Conservation (phyloP, 2,329 filamentous ascomycete genomes). For the Sphaerulina vaccinii region DNA sequence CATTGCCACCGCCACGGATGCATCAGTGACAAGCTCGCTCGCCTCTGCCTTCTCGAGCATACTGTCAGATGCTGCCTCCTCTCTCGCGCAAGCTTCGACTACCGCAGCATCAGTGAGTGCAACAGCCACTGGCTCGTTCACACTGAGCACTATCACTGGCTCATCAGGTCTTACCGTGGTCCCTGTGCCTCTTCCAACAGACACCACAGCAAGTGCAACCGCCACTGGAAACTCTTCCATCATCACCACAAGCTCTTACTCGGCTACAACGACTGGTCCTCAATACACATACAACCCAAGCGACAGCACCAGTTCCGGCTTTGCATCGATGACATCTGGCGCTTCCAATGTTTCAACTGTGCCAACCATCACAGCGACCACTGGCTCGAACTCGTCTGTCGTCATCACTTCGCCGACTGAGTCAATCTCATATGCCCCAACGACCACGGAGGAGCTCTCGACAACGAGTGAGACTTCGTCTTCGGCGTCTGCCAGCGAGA, state of each 20-base stretch:
- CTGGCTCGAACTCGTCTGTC: neutral
- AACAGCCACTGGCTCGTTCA: constrained; percentile 19
- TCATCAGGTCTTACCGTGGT: constrained; percentile 25
- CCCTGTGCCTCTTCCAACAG: constrained; percentile 26
- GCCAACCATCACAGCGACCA: neutral
- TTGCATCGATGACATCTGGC: neutral
- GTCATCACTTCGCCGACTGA: neutral
- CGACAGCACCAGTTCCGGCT: constrained; percentile 9
- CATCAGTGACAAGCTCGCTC: constrained; percentile 29
- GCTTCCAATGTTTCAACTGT: neutral
- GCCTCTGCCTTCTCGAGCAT: constrained; percentile 34
- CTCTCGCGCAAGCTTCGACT: constrained; percentile 18
- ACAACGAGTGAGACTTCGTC: constrained; percentile 13
- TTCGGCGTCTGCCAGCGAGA: constrained; percentile 12
- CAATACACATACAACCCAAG: constrained; percentile 15
- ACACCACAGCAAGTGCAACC: constrained; percentile 21
- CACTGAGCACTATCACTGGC: constrained; percentile 22
- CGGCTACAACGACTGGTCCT: constrained; percentile 21
- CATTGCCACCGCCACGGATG: constrained; percentile 33
- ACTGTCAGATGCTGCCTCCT: constrained; percentile 33
- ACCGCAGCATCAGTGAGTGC: constrained; percentile 21
- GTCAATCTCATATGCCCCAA: constrained; percentile 3
- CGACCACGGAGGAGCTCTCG: constrained; percentile 12
- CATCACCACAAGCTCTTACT: constrained; percentile 18
- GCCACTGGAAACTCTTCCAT: constrained; percentile 20